A percentile compares a stretch with the other conserved stretches of the same genome.
These are phyloP conservation scores for Stagonosporopsis vannaccii DNA, from an alignment of 2,329 filamentous ascomycete species.

Conservation along the genomic window DNA sequence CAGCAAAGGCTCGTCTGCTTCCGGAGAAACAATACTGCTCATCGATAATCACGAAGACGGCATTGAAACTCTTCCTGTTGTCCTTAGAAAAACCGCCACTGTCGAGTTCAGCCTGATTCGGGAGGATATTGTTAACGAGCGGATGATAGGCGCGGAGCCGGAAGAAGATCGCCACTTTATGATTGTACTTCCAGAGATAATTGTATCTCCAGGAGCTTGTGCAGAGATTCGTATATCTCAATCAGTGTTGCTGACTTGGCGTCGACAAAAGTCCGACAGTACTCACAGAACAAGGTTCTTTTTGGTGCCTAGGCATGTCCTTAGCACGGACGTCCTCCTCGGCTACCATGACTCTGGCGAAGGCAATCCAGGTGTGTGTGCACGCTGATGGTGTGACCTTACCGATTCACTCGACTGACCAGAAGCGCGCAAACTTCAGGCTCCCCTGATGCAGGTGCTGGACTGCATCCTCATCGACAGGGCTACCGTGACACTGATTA, in stretches of 20 bases:
- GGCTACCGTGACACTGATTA: background rate
- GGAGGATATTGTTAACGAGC: constrained; percentile 1
- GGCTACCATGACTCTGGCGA: background rate
- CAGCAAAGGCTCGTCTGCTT: constrained; percentile 1
- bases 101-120: background rate
- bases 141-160: background rate
- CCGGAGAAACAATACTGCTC: background rate
- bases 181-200: background rate
- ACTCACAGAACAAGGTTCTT: constrained; percentile 1
- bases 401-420: background rate
- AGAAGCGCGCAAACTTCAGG: background rate
- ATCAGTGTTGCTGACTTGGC: background rate
- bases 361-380: constrained; percentile 1
- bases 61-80: background rate
- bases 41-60: background rate
- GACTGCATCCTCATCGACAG: background rate
- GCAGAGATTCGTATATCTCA: background rate
- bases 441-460: background rate
- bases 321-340: background rate
- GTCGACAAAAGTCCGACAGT: background rate
- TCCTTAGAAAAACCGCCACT: background rate
- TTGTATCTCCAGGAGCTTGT: background rate
- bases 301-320: background rate
- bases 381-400: background rate
- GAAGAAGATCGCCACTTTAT: background rate